Percentiles rank a stretch among this genome's conserved stretches.
phyloP scores from a whole-genome alignment of 768 basidiomycete species.

The Dioszegia aurantiaca region DNA sequence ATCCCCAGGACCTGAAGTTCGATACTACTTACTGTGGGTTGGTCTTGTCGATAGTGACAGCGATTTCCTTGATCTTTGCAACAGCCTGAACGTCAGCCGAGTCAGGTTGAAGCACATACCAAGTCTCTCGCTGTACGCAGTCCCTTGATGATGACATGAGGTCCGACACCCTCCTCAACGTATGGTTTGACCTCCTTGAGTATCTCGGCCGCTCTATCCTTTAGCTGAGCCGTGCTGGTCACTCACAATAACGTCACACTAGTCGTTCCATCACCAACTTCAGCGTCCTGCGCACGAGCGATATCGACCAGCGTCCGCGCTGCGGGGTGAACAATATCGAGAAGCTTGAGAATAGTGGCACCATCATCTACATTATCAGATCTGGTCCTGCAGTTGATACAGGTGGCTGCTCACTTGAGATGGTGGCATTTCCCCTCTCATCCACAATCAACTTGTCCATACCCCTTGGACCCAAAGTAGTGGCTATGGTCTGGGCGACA shows the following conservation, averaged over 20 bases:
- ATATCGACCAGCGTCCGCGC: slow-evolving; percentile 98
- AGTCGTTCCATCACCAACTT: slow-evolving; percentile 98
- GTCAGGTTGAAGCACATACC: slow-evolving; percentile 56
- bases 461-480: slow-evolving; percentile 93
- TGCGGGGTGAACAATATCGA: slow-evolving; percentile 97
- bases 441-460: slow-evolving; percentile 99
- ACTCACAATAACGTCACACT: slow-evolving; percentile 76
- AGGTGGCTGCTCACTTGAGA: slow-evolving; percentile 63
- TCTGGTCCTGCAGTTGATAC: background rate
- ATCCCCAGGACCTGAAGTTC: too few relatives aligned
- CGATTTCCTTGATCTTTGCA: slow-evolving; percentile 81
- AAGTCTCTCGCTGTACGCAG: slow-evolving; percentile 81
- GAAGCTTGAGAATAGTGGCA: slow-evolving; percentile 92
- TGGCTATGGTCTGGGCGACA: slow-evolving; percentile 83
- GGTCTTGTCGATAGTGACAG: slow-evolving; percentile 82
- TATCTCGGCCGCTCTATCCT: slow-evolving; percentile 70
- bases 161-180: slow-evolving; percentile 95
- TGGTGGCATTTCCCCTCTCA: slow-evolving; percentile 91
- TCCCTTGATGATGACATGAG: slow-evolving; percentile 97
- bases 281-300: slow-evolving; percentile 96
- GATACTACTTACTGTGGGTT: slow-evolving; percentile 72
- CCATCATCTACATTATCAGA: slow-evolving; percentile 66
- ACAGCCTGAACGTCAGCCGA: slow-evolving; percentile 61
- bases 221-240: background rate
- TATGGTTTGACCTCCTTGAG: slow-evolving; percentile 86